Percentiles rank a stretch among this genome's conserved stretches.
phyloP scores from a whole-genome alignment of 2,329 filamentous ascomycete species.

The Monascus ruber region DNA sequence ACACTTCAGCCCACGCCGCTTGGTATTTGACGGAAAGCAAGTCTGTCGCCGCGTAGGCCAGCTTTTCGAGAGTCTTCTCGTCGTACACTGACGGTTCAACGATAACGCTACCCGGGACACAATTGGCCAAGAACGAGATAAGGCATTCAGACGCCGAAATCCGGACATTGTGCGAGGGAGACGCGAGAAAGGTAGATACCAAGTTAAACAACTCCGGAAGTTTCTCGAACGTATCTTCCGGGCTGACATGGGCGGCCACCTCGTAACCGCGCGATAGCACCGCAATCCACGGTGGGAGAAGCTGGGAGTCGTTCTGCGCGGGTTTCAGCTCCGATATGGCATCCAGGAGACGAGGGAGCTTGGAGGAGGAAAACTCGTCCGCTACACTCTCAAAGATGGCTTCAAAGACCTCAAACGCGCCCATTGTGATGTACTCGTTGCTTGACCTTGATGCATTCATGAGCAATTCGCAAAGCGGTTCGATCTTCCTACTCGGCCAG shows the following conservation, averaged over 20 bases:
- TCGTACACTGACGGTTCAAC: conserved; percentile 85
- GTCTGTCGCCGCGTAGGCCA: conserved; percentile 58
- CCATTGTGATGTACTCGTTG: conserved; percentile 94
- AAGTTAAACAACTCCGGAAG: conserved; percentile 73
- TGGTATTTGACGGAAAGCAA: conserved; percentile 86
- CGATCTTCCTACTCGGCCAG: conserved; percentile 95
- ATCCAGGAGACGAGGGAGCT: conserved; percentile 78
- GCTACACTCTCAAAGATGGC: conserved; percentile 89
- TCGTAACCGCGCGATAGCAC: conserved; percentile 91
- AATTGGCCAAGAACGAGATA: conserved; percentile 84
- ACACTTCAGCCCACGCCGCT: conserved; percentile 87
- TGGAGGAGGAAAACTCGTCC: conserved; percentile 75
- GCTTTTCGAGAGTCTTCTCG: conserved; percentile 74
- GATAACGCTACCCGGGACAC: conserved; percentile 71
- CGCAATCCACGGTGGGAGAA: conserved; percentile 92
- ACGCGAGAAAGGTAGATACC: conserved; percentile 71
- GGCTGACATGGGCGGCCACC: conserved; percentile 76
- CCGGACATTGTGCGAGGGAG: conserved; percentile 82
- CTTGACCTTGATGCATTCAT: conserved; percentile 79
- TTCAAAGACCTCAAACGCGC: conserved; percentile 93
- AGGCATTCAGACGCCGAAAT: conserved; percentile 91
- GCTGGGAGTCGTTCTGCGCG: conserved; percentile 82
- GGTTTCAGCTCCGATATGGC: conserved; percentile 88
- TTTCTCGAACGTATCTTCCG: conserved; percentile 84
- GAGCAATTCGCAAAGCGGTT: conserved; percentile 77